Conservation (phyloP, 2,329 filamentous ascomycete species). For the Colletotrichum sidae region DNA sequence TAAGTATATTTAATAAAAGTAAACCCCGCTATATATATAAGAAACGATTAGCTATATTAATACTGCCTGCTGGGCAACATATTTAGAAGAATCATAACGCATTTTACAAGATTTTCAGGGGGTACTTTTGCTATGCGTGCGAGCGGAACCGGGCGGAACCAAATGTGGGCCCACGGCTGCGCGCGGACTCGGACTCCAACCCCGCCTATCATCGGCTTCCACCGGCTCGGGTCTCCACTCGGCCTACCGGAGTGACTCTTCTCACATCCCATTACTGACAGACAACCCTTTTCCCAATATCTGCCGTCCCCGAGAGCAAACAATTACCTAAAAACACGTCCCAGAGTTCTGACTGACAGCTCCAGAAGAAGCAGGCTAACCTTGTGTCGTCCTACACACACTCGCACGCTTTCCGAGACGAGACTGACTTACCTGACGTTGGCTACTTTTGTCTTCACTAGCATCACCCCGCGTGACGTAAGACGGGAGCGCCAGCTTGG, state of each 20-base stretch:
- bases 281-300: background rate
- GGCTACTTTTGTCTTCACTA: background rate
- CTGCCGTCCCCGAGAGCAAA: background rate
- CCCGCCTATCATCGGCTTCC: constrained; percentile 37
- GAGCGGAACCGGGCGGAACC: too few species aligned
- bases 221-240: constrained; percentile 23
- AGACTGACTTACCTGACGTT: too few species aligned
- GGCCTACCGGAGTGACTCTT: background rate
- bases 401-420: background rate
- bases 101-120: too few species aligned
- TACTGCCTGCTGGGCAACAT: too few species aligned
- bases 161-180: background rate
- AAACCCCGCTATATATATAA: too few species aligned
- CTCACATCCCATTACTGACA: background rate
- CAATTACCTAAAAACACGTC: constrained; percentile 34
- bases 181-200: constrained; percentile 27
- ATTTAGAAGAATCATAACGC: too few species aligned
- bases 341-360: constrained; percentile 14
- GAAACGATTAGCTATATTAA: too few species aligned
- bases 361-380: background rate
- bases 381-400: background rate
- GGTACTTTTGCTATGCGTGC: too few species aligned
- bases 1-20: too few species aligned
- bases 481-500: constrained; percentile 19
- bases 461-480: constrained; percentile 28